Base-by-base conservation (phyloP, 768 basidiomycete genomes). In the Leccinum subtestaceum region DNA sequence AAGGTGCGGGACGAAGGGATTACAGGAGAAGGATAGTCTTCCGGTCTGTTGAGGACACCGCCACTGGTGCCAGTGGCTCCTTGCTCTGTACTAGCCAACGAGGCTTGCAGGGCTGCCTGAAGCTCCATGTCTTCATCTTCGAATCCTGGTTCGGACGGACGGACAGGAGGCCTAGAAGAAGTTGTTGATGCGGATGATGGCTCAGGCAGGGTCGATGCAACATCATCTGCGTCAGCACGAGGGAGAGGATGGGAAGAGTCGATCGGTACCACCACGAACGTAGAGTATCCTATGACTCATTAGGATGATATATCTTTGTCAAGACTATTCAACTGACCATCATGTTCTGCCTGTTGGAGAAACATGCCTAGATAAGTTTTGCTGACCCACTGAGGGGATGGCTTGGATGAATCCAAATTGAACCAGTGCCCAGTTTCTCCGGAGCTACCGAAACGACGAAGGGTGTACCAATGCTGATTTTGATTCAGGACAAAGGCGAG, bases 51-150 rank as follows among this genome's bases (percentile, higher is more conserved):
- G 56, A 54, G 63, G 8, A 46, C n/a, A 59, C 48, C 31, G 19
- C 53, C n/a, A n/a, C 52, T 38, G 56, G 54, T 27, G 27, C 1
- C 1, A 27, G 1, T 60, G 9, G 61, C 46, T 31, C 43, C 21
- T 52, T 13, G 55, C 17, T 48, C 60, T 23, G 63, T 43, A 34
- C 71, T 71, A 67, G 77, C 76, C 46, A 95, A 74, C 4, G 92
- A 94, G 2, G 92, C 93, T 65, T 92, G 91, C 52, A 95, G 76
- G 0, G 91, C 94, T 5, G 86, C 89, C 70, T 97, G 95, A 2
- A 96, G 81, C 58, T 93, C 91, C 65, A 86, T 81, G 70, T 97
- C 94, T 67, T 94, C 93, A 62, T 93, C 89, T 59, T 90, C 93
- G 48, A 89, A 74, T 3, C 77, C 82, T 31, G 59, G 21, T 5